A percentile compares a stretch with the other conserved stretches of the same genome.
Conservation (phyloP, 176 grass and related monocot genomes). For the Ampelocalamus luodianensis region DNA sequence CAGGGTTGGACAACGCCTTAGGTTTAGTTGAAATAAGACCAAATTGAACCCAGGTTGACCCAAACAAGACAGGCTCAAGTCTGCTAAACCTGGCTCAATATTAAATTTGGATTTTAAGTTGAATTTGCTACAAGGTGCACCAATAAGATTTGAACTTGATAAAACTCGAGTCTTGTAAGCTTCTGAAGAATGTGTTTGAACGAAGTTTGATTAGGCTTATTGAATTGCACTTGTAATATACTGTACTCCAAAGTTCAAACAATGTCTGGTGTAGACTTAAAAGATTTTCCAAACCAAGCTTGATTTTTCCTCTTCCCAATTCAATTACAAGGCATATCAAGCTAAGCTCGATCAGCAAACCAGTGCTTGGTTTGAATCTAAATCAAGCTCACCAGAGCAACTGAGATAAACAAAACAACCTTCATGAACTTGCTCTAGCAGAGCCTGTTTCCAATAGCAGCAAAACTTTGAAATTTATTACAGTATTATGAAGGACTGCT, state of each 20-base stretch:
- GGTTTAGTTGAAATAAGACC: not conserved
- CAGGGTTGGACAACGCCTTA: not conserved
- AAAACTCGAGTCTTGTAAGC: not conserved
- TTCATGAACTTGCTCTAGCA: not conserved
- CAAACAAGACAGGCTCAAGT: not conserved
- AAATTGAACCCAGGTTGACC: not conserved
- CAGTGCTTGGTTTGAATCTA: not conserved
- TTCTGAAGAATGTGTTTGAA: slow-evolving; percentile 1
- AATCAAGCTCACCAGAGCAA: not conserved
- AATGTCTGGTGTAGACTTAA: not conserved
- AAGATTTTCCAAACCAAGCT: not conserved
- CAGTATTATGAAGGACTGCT: not conserved
- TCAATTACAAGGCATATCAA: not conserved
- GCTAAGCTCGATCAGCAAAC: not conserved
- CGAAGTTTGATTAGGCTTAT: not conserved
- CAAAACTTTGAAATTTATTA: not conserved
- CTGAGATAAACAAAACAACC: not conserved
- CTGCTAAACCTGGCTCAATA: not conserved
- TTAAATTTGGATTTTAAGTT: not conserved
- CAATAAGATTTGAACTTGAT: not conserved
- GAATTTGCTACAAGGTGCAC: not conserved
- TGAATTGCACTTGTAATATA: not conserved
- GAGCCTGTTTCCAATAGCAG: not conserved
- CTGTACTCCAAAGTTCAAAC: not conserved
- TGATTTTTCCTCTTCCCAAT: not conserved